Conservation (phyloP, 495 filamentous ascomycete species). For the Letharia columbiana region DNA sequence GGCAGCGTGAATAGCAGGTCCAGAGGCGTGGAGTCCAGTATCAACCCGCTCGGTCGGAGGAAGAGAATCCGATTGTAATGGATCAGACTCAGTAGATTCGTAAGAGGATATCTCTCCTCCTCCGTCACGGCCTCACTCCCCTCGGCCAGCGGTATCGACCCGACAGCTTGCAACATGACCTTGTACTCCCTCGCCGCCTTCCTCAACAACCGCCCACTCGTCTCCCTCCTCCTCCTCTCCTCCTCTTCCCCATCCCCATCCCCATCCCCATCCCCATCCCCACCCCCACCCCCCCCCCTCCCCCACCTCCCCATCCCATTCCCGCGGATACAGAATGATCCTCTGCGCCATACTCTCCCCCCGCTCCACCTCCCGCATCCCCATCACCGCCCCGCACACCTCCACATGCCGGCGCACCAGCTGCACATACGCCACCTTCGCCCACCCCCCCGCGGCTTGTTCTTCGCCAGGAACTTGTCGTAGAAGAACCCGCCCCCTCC, state of each 20-base stretch:
- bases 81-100: slow-evolving; percentile 32
- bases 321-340: slow-evolving; percentile 38
- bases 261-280: slow-evolving; percentile 21
- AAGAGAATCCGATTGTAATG: slow-evolving; percentile 38
- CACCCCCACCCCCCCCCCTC: background rate
- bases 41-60: slow-evolving; percentile 33
- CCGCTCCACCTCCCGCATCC: slow-evolving; percentile 36
- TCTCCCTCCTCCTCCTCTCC: slow-evolving; percentile 26
- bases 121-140: slow-evolving; percentile 20
- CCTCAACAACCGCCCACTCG: slow-evolving; percentile 35
- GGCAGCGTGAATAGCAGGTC: slow-evolving; percentile 37
- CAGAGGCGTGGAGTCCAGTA: slow-evolving; percentile 35
- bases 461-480: slow-evolving; percentile 29
- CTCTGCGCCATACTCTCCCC: slow-evolving; percentile 36
- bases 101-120: slow-evolving; percentile 29
- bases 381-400: slow-evolving; percentile 40
- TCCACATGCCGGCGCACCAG: slow-evolving; percentile 34
- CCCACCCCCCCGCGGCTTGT: slow-evolving; percentile 32
- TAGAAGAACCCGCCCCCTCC: slow-evolving; percentile 17
- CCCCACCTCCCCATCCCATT: slow-evolving; percentile 28
- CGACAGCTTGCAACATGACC: slow-evolving; percentile 36
- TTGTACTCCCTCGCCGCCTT: slow-evolving; percentile 35
- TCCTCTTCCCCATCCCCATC: slow-evolving; percentile 11
- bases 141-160: slow-evolving; percentile 25
- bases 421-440: slow-evolving; percentile 38